Base-by-base conservation (phyloP, 2,329 filamentous ascomycete species). In the Diaporthe aspalathi region DNA sequence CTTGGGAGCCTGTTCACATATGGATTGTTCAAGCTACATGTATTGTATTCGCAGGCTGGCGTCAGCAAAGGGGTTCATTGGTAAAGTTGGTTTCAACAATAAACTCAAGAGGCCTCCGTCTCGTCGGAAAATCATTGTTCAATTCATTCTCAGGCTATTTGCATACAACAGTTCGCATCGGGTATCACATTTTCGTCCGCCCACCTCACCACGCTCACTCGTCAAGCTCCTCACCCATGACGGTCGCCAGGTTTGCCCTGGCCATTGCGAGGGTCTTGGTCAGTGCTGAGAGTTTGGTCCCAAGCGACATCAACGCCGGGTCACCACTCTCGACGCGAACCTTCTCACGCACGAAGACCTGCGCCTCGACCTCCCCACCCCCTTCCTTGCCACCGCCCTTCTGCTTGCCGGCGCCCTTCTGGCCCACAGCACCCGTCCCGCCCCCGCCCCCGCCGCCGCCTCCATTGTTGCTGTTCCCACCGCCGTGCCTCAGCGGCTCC, bases 261-360 rank as follows among this genome's bases (percentile, higher is more conserved):
- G 92, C 91, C 73, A 93, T 84, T 70, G 86, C 85, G 24, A 97
- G 86, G 73, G 91, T 91, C 76, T 94, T 89, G 74, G 92, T 91
- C 70, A 98, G 82, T 5, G 93, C 94, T 38, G 88, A 90, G 75
- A 98, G 84, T 82, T 98, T 98, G 6, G 94, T 92, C 80, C 93
- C 92, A 43, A 96, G 86, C 45, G 93, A 92, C 79, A 98, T 91
- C 74, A 98, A 80, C 76, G 91, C 95, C 1, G 95, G 95, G 80
- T 98, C 95, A 69, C 94, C 93, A 77, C 90, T 95, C 81, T 97
- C 95, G 2, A 98, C 92, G 50, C 93, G 88, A 5, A 97, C 89
- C 83, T 98, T 98, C 80, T 98, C 95, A 75, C 92, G 90, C 56
- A 98, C 95, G 74, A 90, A 92, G 3, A 98, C 94, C 73, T 96